Evolutionary conservation across 1,139 yeast species (phyloP).

Genomic region (Hansenula sp.): DNA sequence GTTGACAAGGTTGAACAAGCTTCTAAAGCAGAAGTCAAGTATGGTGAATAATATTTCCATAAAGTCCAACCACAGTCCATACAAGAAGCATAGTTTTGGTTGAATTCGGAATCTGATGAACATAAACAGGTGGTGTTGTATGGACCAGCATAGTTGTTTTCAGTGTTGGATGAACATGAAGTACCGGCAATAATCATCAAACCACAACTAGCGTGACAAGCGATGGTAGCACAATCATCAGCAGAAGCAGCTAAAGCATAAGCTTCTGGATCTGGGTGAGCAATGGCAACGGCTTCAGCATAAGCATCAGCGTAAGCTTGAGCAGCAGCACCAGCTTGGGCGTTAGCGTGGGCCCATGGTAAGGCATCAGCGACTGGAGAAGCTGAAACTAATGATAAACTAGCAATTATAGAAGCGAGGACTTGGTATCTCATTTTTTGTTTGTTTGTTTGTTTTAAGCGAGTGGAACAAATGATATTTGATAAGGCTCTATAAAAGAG

Average conservation of each 20-base stretch:
- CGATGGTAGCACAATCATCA: constrained; percentile 12
- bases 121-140: constrained; percentile 24
- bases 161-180: constrained; percentile 9
- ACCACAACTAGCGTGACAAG: constrained; percentile 14
- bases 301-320: constrained; percentile 13
- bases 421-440: constrained; percentile 7
- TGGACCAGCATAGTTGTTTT: constrained; percentile 16
- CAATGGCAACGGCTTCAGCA: constrained; percentile 13
- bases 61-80: constrained; percentile 29
- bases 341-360: constrained; percentile 12
- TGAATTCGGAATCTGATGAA: constrained; percentile 18
- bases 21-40: constrained; percentile 22
- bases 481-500: neutral
- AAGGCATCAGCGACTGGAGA: constrained; percentile 10
- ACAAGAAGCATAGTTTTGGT: constrained; percentile 20
- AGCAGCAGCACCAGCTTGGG: constrained; percentile 12
- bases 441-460: neutral
- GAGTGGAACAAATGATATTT: neutral
- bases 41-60: constrained; percentile 25
- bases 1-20: constrained; percentile 20
- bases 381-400: constrained; percentile 7
- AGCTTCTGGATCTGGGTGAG: constrained; percentile 15
- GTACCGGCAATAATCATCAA: constrained; percentile 11
- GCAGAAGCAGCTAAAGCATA: constrained; percentile 13
- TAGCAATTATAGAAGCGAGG: constrained; percentile 7